Evolutionary conservation across 2,329 filamentous ascomycete genomes (phyloP), one percentile per base, ranked within the genome.

Genomic region (Fusarium bulbicola): DNA sequence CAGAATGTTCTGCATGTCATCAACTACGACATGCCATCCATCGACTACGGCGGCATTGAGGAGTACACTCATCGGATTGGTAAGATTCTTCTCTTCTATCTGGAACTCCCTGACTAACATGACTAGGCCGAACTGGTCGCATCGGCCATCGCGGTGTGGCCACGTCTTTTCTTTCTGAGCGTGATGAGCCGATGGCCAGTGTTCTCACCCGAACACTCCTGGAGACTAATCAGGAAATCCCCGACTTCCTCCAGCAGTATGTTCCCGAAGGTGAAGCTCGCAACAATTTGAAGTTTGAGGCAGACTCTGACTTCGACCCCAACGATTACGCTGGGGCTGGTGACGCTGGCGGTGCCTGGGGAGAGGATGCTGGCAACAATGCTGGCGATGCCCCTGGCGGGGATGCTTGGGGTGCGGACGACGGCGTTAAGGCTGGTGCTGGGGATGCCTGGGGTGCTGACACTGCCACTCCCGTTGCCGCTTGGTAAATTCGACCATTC

Each of bases 61-160:
- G 96, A 98, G 80, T 99, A 98, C 77, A 91, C 93, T 32, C 96
- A 99, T 79, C 94, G 96, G 18, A 98, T 98, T 79, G 96, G 93
- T 94, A 89, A 79, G 30, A 18, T 26, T 21, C 14, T 40, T n/a
- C 30, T n/a, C 53, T 47, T 30, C 10, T 10, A 30, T 34, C 28
- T 46, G 24, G 32, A 26, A n/a, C 40, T 7, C n/a, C 59, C 28
- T 32, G 15, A 37, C 63, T 75, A 59, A 74, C 57, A 21, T 56
- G 18, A 14, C 30, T 26, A 94, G 92, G 96, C 70, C 95, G 96
- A 68, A 99, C 96, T 75, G 96, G 93, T 61, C 94, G 96, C 59
- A 98, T 98, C 79, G 96, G 96, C 6, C 93, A 97, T 75, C 87
- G 89, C 49, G 96, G 96, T 24, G 84, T 95, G 10, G 95, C 96